Base-by-base conservation (phyloP, 2,329 filamentous ascomycete genomes). In the Alternaria brassicicola region DNA sequence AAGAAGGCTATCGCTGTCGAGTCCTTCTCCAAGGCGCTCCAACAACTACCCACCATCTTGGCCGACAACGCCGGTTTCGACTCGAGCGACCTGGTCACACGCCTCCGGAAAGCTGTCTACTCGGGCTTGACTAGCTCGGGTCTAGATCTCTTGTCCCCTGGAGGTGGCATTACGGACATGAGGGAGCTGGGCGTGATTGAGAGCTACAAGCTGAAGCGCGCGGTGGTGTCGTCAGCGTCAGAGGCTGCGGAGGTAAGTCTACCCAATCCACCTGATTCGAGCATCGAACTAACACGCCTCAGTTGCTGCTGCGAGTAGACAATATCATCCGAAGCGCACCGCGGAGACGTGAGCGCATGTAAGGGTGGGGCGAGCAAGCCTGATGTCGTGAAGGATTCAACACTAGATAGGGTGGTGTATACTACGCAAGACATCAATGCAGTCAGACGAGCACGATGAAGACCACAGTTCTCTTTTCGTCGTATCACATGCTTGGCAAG, bases 1-100 rank as follows among this genome's bases (percentile, higher is more conserved):
- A 99, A 99, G 88, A 94, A 95, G 80, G 93, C 96, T 69, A 85
- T 97, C 72, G 95, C 95, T 2, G 94, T 98, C 19, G 89, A 93
- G 63, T 87, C 92, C 4, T 99, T 98, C 76, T 91, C 94, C 23
- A 85, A 89, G 57, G 95, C 95, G 28, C 85, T 99, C 59, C 88
- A 93, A 72, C 95, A 99, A 78, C 84, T 99, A 52, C 95, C 95
- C 6, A 99, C 95, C 8, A 98, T 98, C 65, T 86, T 99, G 61
- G 95, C 95, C 2, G 95, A 99, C 83, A 99, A 99, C 70, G 95
- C 95, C 33, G 95, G 95, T 75, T 86, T 98, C 66, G 95, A 99
- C 79, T 97, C 92, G 23, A 94, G 93, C 68, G 95, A 98, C 63
- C 86, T 99, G 28, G 92, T 99, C 26, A 91, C 93, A 12, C 88